Evolutionary conservation across 495 filamentous ascomycete species (phyloP).

Genomic region (Penicillium goetzii): DNA sequence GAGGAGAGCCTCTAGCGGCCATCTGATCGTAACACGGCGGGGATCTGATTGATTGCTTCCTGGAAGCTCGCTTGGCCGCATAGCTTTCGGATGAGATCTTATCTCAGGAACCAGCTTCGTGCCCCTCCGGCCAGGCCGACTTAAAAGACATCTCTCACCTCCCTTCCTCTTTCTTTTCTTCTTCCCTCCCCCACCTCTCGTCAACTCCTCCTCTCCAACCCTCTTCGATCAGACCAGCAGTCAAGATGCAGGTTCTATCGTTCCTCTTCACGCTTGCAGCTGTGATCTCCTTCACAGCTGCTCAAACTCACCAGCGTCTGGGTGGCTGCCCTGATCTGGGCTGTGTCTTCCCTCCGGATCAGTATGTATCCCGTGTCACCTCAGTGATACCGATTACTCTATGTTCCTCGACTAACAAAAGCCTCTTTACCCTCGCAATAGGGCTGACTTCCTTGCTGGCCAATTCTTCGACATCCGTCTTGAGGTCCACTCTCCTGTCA

Average conservation of each 20-base stretch:
- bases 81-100: background rate
- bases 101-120: background rate
- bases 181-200: background rate
- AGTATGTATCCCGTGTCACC: conserved; percentile 44
- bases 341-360: conserved; percentile 75
- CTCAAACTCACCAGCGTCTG: conserved; percentile 71
- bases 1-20: background rate
- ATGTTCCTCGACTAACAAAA: background rate
- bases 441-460: conserved; percentile 70
- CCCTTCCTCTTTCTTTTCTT: conserved; percentile 3
- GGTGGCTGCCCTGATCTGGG: conserved; percentile 73
- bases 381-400: background rate
- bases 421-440: conserved; percentile 10
- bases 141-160: background rate
- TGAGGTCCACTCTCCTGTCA: conserved; percentile 75
- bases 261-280: conserved; percentile 28
- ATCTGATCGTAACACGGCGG: conserved; percentile 5
- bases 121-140: background rate
- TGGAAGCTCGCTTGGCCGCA: conserved; percentile 6
- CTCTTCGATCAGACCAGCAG: background rate
- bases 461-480: conserved; percentile 77
- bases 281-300: conserved; percentile 34
- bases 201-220: background rate
- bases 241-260: conserved; percentile 31
- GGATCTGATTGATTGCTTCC: conserved; percentile 8